Evolutionary conservation across 73 alveolate genomes (phyloP), one percentile per base, ranked within the genome.

Genomic region (Paramecium sonneborni): DNA sequence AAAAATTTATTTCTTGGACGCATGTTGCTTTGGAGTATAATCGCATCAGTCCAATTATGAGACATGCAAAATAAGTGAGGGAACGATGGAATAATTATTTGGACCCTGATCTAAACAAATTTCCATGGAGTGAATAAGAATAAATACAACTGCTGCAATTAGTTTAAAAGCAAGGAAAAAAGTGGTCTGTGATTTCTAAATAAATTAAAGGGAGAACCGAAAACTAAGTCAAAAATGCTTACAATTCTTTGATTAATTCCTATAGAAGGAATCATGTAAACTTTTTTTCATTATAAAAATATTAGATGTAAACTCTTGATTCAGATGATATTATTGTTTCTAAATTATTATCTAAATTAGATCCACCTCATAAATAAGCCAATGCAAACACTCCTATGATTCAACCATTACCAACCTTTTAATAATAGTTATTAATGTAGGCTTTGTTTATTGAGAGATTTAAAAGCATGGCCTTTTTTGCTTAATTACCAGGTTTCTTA

Each of bases 11-110:
- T 72, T 58, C 85, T 14, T 85, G 93, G 93, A 68, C 93, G 1
- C 28, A 58, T 24, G 72, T 85, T 30, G 85, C 93, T 11, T 34
- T 57, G 32, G 85, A 85, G 15, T 85, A 34, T 38, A 85, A 85
- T 30, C 34, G 86, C 2, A 14, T 14, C 1, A 92, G 93, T 24
- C 67, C 37, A 12, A 38, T 26, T 48, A 48, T 93, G 37, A 76
- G 97, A 82, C 96, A 96, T 86, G 99, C 98, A 37, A 97, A 97
- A 92, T 96, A 97, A 79, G 94, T 98, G 46, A 85, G 99, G 85
- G 99, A 97, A 85, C 76, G 99, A 34, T 97, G 98, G 98, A 95
- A 93, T 76, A 97, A 97, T 82, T 96, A 97, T 70, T 82, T 97
- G 5, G 96, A 97, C 79, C 99, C 99, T 55, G 62, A 70, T 5